Percentiles rank a stretch among this genome's conserved stretches.
These are phyloP conservation scores for Nepenthes mirabilis DNA, from an alignment of 148 eudicot genomes.

Conservation along the genomic window DNA sequence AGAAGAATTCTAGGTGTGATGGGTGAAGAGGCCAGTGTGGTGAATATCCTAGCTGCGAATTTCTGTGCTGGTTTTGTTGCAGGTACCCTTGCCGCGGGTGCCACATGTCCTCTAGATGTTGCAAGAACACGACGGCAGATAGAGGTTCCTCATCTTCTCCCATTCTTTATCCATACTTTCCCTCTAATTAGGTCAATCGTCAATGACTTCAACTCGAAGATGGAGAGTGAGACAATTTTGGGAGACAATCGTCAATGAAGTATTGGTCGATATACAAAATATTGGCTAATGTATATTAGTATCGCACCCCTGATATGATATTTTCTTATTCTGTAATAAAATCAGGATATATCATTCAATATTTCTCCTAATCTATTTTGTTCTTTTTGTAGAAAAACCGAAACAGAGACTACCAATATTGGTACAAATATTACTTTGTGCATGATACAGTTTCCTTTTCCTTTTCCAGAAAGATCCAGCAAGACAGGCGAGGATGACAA, in stretches of 20 bases:
- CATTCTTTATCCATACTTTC: neutral
- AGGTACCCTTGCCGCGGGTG: constrained; percentile 74
- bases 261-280: too few species aligned
- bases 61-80: constrained; percentile 82
- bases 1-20: constrained; percentile 35
- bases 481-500: constrained; percentile 67
- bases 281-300: too few species aligned
- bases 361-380: neutral
- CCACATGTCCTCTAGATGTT: constrained; percentile 90
- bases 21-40: constrained; percentile 36
- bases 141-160: constrained; percentile 31
- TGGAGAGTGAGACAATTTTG: too few species aligned
- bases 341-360: too few species aligned
- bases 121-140: constrained; percentile 88
- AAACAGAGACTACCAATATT: neutral
- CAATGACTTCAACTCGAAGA: too few species aligned
- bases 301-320: too few species aligned
- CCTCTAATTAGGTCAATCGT: too few species aligned
- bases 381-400: too few species aligned
- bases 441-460: neutral
- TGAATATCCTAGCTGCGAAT: constrained; percentile 60
- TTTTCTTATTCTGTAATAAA: too few species aligned
- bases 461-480: constrained; percentile 51
- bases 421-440: neutral
- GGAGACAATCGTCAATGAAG: too few species aligned